Evolutionary conservation across 129 eudicot genomes (phyloP).

Genomic region (Escallonia rubra): DNA sequence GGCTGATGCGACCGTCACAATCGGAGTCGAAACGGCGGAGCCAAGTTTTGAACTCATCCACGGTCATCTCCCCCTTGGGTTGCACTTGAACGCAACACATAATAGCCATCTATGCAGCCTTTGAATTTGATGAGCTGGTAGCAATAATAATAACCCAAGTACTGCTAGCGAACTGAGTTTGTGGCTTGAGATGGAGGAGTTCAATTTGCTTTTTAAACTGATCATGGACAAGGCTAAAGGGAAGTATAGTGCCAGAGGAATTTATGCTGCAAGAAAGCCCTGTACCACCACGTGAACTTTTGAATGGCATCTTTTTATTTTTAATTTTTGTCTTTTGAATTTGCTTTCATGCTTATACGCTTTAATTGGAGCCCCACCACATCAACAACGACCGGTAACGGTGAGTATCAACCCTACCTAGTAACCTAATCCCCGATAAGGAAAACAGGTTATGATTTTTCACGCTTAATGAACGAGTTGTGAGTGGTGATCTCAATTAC

Average conservation of each 20-base stretch:
- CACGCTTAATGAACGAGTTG: too few species aligned
- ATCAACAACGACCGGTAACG: too few species aligned
- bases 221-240: background rate
- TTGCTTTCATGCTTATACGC: too few species aligned
- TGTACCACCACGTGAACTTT: background rate
- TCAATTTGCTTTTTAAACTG: background rate
- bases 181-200: background rate
- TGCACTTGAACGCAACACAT: slow-evolving; percentile 35
- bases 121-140: background rate
- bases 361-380: too few species aligned
- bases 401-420: too few species aligned
- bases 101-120: slow-evolving; percentile 29
- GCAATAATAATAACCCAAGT: background rate
- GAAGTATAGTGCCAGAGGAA: background rate
- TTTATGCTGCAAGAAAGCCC: background rate
- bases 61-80: slow-evolving; percentile 44
- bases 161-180: too few species aligned
- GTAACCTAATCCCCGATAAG: too few species aligned
- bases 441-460: too few species aligned
- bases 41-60: slow-evolving; percentile 59
- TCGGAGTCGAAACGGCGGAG: slow-evolving; percentile 41
- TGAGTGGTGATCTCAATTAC: too few species aligned
- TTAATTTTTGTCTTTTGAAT: too few species aligned
- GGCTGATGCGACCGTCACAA: slow-evolving; percentile 52
- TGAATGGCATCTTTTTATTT: slow-evolving; percentile 3